Evolutionary conservation across 805 yeast genomes (phyloP), one percentile per base, ranked within the genome.

Genomic region (Candida insectorum): DNA sequence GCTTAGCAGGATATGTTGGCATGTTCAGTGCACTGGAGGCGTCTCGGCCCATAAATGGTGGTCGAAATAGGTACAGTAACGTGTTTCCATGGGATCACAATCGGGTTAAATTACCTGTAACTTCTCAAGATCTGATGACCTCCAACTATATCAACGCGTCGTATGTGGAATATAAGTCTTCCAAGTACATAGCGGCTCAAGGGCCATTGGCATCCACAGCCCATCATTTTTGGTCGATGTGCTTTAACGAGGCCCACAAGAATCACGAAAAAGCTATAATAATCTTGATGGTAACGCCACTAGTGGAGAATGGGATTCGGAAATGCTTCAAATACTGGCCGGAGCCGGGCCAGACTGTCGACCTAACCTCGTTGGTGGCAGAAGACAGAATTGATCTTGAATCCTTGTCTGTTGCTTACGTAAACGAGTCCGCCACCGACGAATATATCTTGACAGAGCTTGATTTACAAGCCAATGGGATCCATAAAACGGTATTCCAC

Each of bases 161-260:
- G 16, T 49, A 53, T 33, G 49, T 65, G 16, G 26, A 35, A 2
- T 12, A 18, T 10, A 29, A 40, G 7, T 39, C 35, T 22, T 16
- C 33, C 5, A 43, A 40, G n/a, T 83, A 79, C 51, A 79, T 84
- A 20, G 85, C 87, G 0, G 66, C 83, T 2, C 94, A 84, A 49
- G 94, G 91, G 2, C 79, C 79, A 2, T 49, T 65, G n/a, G 30
- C 38, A 0, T 29, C 35, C 11, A 73, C 78, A 1, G 45, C 51
- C 11, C 59, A 54, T 25, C 67, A 66, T 30, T 75, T 75, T 45
- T 74, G 79, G 79, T 56, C 66, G 24, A 66, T 66, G 73, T 61
- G 67, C 23, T 64, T 44, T 36, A 34, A 55, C 28, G 62, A 65
- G 39, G 52, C 67, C 4, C 55, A 47, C 24, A 35, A 34, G 19